Conservation (phyloP, 208 protist species). For the Strigomonas oncopelti region DNA sequence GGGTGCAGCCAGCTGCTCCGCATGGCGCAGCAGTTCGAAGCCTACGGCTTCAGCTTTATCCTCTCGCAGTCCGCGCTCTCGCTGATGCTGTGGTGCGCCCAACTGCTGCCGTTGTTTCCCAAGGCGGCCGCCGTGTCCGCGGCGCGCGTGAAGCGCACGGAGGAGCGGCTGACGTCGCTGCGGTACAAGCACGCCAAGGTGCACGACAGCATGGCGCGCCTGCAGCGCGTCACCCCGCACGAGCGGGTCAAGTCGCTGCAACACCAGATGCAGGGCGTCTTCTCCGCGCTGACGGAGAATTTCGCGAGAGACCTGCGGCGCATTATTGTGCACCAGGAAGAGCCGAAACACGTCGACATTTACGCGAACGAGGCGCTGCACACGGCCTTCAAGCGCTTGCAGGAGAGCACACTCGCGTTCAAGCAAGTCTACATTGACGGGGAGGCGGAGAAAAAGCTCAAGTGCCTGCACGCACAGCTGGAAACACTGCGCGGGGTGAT, state of each 20-base stretch:
- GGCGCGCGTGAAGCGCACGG: constrained; percentile 8
- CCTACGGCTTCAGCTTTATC: constrained; percentile 24
- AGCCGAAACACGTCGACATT: constrained; percentile 17
- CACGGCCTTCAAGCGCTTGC: constrained; percentile 29
- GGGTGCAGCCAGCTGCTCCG: constrained; percentile 37
- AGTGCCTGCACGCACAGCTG: neutral
- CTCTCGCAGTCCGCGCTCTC: constrained; percentile 33
- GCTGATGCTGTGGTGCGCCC: constrained; percentile 56
- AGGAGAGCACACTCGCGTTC: constrained; percentile 13
- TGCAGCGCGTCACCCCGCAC: constrained; percentile 19
- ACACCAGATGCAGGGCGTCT: constrained; percentile 25
- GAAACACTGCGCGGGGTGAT: neutral
- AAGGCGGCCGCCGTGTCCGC: constrained; percentile 9
- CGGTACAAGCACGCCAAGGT: constrained; percentile 13
- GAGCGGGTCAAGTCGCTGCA: constrained; percentile 18
- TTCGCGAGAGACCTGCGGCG: constrained; percentile 47
- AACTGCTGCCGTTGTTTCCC: constrained; percentile 41
- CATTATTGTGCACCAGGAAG: constrained; percentile 24
- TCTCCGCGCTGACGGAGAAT: constrained; percentile 21
- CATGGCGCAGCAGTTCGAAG: constrained; percentile 41
- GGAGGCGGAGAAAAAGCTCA: constrained; percentile 3
- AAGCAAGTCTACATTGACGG: constrained; percentile 28
- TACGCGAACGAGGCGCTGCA: constrained; percentile 12
- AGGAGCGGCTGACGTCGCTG: constrained; percentile 9
- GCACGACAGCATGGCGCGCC: constrained; percentile 20